phyloP scores from a whole-genome alignment of 352 stramenopile species.

The Pythium diclinum region DNA sequence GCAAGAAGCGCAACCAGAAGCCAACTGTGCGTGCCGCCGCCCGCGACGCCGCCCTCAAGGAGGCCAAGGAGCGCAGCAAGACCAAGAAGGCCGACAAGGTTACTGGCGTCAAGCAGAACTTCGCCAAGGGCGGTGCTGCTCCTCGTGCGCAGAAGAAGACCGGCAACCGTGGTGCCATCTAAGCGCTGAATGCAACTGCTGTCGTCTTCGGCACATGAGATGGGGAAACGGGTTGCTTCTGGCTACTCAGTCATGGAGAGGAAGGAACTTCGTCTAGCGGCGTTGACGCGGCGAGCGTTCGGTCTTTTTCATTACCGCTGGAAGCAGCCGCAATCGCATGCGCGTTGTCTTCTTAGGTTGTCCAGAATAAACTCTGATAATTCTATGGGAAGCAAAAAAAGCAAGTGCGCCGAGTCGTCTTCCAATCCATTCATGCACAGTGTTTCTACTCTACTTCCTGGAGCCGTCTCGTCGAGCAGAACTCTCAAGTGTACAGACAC shows the following conservation, averaged over 20 bases:
- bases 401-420: not conserved
- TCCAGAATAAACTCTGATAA: slow-evolving; percentile 34
- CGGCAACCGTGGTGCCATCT: slow-evolving; percentile 87
- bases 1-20: slow-evolving; percentile 98
- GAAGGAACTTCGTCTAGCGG: slow-evolving; percentile 5
- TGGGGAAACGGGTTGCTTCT: slow-evolving; percentile 30
- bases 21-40: slow-evolving; percentile 89
- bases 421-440: not conserved
- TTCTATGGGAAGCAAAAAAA: slow-evolving; percentile 31
- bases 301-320: slow-evolving; percentile 16
- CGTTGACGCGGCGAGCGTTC: slow-evolving; percentile 7
- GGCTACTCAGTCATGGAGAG: slow-evolving; percentile 11
- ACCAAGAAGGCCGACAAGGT: slow-evolving; percentile 75
- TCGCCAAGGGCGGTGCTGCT: slow-evolving; percentile 54
- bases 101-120: slow-evolving; percentile 58
- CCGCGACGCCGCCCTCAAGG: slow-evolving; percentile 90
- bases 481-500: too few relatives aligned
- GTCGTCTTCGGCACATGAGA: slow-evolving; percentile 22
- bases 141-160: slow-evolving; percentile 86
- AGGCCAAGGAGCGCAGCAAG: slow-evolving; percentile 89
- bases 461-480: too few relatives aligned
- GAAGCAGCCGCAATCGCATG: slow-evolving; percentile 12
- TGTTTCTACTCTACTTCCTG: not conserved
- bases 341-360: slow-evolving; percentile 38
- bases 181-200: slow-evolving; percentile 34